phyloP scores from a whole-genome alignment of 371 early-diverging fungal genomes.

The Mortierella sp. region DNA sequence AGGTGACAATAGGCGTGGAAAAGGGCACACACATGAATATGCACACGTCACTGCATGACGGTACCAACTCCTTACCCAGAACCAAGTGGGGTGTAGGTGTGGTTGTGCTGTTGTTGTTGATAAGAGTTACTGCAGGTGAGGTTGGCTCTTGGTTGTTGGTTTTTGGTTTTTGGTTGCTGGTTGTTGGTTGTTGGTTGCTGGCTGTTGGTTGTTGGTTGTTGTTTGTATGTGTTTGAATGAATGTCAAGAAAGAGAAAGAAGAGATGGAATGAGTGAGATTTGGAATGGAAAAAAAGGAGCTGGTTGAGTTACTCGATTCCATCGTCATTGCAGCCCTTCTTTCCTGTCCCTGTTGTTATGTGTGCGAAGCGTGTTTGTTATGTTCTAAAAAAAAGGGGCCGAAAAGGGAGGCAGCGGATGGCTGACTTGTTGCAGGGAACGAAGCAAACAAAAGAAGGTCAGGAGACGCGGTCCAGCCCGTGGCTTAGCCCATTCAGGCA shows the following conservation, averaged over 20 bases:
- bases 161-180: neutral
- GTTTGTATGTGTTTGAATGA: neutral
- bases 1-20: neutral
- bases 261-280: neutral
- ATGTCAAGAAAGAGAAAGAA: neutral
- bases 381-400: conserved; percentile 3
- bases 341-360: neutral
- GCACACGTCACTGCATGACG: neutral
- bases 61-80: neutral
- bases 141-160: neutral
- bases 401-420: conserved; percentile 12
- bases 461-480: neutral
- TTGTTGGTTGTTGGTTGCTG: neutral
- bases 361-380: neutral
- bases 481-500: conserved; percentile 1
- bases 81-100: neutral
- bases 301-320: neutral
- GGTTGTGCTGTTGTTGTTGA: neutral
- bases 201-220: neutral
- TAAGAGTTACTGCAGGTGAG: neutral
- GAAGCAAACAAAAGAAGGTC: neutral
- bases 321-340: neutral
- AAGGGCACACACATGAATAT: no score
- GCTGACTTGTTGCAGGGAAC: neutral
- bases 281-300: neutral